phyloP scores from a whole-genome alignment of 225 moss, liverwort and hornwort genomes.

The Bryoerythrophyllum caledonicum region DNA sequence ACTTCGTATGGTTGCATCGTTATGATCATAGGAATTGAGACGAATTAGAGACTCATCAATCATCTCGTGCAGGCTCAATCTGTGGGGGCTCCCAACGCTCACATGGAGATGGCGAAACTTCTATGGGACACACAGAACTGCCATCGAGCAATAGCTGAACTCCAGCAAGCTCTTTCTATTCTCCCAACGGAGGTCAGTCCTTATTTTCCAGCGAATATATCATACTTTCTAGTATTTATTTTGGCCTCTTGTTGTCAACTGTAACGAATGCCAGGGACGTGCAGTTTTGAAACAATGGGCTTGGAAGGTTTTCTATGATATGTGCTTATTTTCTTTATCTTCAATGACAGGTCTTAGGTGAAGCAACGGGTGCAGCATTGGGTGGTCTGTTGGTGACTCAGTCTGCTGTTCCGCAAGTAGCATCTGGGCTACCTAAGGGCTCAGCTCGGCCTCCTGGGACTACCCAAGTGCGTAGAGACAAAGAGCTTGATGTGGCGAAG shows the following conservation, averaged over 20 bases:
- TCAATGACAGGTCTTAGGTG: conserved; percentile 60
- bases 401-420: conserved; percentile 71
- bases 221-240: neutral
- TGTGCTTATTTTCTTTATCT: neutral
- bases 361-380: conserved; percentile 78
- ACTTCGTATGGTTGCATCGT: conserved; percentile 3
- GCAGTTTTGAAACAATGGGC: neutral
- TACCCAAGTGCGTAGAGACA: conserved; percentile 77
- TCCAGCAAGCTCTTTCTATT: conserved; percentile 82
- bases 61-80: conserved; percentile 73
- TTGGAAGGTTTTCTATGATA: conserved; percentile 1
- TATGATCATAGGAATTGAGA: neutral
- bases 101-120: conserved; percentile 99
- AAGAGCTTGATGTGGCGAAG: conserved; percentile 86
- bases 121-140: conserved; percentile 96
- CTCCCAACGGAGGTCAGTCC: conserved; percentile 57
- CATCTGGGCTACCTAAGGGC: conserved; percentile 46
- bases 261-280: neutral
- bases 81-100: conserved; percentile 88
- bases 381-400: conserved; percentile 81
- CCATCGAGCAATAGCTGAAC: conserved; percentile 93
- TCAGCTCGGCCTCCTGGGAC: conserved; percentile 38
- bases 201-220: neutral
- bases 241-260: neutral
- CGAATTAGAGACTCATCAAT: conserved; percentile 1